Conservation (phyloP, 1,139 yeast genomes). For the Hyphopichia wangnamkhiaoensis region DNA sequence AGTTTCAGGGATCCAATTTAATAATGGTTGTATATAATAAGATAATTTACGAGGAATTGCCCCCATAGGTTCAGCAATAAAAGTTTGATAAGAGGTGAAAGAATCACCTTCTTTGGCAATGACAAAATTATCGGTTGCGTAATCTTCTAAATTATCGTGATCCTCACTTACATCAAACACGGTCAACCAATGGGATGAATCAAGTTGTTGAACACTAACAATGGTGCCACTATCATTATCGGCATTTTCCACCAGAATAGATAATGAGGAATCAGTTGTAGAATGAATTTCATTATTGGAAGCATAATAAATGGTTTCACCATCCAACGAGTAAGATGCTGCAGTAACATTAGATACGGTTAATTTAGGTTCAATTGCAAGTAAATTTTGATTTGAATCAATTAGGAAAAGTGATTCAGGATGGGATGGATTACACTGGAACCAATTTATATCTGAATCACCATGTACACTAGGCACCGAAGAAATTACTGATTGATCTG, state of each 20-base stretch:
- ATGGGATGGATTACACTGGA: not conserved
- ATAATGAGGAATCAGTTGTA: not conserved
- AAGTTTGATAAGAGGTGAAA: conserved; percentile 28
- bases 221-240: not conserved
- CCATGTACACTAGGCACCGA: too few species aligned
- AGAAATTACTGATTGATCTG: not conserved
- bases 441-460: not conserved
- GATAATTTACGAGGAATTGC: conserved; percentile 48
- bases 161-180: conserved; percentile 11
- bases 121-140: conserved; percentile 12
- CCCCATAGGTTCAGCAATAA: conserved; percentile 63
- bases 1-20: conserved; percentile 41
- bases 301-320: conserved; percentile 8
- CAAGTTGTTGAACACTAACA: not conserved
- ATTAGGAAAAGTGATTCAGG: not conserved
- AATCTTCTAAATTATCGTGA: not conserved
- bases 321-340: conserved; percentile 15
- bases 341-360: conserved; percentile 11
- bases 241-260: not conserved
- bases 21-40: conserved; percentile 46
- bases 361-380: not conserved
- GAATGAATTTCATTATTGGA: not conserved
- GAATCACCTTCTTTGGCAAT: conserved; percentile 12
- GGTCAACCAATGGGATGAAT: conserved; percentile 8
- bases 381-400: too few species aligned